Evolutionary conservation across 2,329 filamentous ascomycete species (phyloP), one percentile per base, ranked within the genome.

Genomic region (Aplosporella prunicola): DNA sequence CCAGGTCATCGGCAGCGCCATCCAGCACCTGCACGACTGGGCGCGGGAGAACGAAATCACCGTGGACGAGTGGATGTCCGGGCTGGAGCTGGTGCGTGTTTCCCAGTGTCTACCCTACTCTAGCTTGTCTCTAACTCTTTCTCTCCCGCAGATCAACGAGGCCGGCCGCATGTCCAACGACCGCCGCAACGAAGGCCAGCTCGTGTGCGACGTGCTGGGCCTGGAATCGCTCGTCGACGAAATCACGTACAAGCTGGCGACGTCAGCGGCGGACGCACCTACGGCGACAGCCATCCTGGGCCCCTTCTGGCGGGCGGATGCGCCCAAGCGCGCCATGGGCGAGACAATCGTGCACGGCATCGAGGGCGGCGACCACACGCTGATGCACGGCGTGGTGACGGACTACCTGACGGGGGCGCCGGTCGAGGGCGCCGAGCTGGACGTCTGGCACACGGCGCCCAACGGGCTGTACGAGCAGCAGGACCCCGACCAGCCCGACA

Each of bases 211-310:
- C 47, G 60, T 78, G 23, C 62, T 77, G 22, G 74, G 74, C 14
- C 57, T 78, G 20, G 73, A 78, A 51, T 69, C 69, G 2, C 57
- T 68, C 33, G 82, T 88, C 31, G 84, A 89, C 56, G 82, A 89
- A 56, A 89, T 91, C 52, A 84, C 81, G 39, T 81, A 78, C 62
- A 78, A 76, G 43, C 66, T 73, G 34, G 70, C 72, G 20, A 69
- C 71, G 33, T 68, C 71, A 25, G 67, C 66, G 1, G 43, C 41
- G 15, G 60, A 63, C 39, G 53, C 57, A 16, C 68, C 77, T 9
- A 91, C 84, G 5, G 74, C 82, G 2, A 82, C 82, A 4, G 78
- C 85, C 26, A 86, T 93, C 46, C 72, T 93, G 0, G 86, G 86
- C 0, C 86, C 86, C 1, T 93, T 93, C 64, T 93, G 83, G 74